Evolutionary conservation across 495 filamentous ascomycete genomes (phyloP).

Genomic region (Talaromyces ruber): DNA sequence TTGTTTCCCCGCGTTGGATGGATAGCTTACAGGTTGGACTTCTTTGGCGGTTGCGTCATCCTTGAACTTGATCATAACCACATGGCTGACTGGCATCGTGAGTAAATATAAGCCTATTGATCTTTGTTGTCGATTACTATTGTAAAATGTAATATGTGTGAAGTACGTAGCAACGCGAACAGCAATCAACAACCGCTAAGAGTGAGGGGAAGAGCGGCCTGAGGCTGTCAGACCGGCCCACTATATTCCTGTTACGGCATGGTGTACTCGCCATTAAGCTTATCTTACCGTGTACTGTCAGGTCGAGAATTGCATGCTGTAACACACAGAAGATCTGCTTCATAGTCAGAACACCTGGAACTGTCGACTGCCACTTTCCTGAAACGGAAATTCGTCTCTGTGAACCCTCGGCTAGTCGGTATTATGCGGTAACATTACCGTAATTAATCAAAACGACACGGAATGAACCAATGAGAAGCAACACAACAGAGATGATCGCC

Average conservation of each 20-base stretch:
- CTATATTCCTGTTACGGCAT: not conserved
- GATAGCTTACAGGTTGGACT: conserved; percentile 4
- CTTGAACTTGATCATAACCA: conserved; percentile 7
- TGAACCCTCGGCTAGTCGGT: not conserved
- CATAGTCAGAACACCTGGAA: not conserved
- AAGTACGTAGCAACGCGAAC: not conserved
- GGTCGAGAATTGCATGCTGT: not conserved
- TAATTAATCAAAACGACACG: not conserved
- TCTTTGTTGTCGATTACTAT: not conserved
- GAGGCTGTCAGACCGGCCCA: not conserved
- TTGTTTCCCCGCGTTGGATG: not conserved
- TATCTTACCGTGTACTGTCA: not conserved
- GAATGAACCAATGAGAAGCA: not conserved
- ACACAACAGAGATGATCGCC: not conserved
- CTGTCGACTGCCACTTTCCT: not conserved
- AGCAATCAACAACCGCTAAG: not conserved
- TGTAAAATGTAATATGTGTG: not conserved
- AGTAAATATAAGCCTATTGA: not conserved
- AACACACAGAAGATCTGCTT: not conserved
- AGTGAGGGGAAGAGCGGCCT: not conserved
- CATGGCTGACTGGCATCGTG: conserved; percentile 1
- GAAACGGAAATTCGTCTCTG: not conserved
- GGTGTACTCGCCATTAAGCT: not conserved
- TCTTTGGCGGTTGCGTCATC: not conserved
- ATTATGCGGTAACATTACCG: not conserved